These are phyloP conservation scores for Penicillium pulvis DNA, from an alignment of 495 filamentous ascomycete species.

Conservation along the genomic window DNA sequence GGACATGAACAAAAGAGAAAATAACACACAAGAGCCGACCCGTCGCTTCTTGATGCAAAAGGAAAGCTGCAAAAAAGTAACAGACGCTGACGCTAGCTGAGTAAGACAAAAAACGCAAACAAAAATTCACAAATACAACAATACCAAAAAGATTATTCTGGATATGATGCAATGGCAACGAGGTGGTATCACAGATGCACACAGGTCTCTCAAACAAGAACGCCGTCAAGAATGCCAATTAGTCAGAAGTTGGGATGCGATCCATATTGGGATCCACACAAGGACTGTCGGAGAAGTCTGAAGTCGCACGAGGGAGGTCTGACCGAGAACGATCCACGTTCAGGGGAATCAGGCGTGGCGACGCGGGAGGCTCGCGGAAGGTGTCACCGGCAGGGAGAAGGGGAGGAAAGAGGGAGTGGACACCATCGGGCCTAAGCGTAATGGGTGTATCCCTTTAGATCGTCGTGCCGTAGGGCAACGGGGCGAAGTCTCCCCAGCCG, in stretches of 20 bases:
- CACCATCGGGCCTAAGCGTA: conserved; percentile 15
- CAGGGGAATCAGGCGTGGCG: conserved; percentile 12
- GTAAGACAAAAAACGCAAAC: conserved; percentile 29
- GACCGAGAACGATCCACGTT: conserved; percentile 9
- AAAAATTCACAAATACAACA: conserved; percentile 16
- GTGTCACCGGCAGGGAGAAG: conserved; percentile 12
- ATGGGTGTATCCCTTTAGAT: conserved; percentile 40
- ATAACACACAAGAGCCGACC: conserved; percentile 53
- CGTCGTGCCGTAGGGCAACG: conserved; percentile 57
- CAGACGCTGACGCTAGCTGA: conserved; percentile 45
- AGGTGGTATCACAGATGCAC: conserved; percentile 53
- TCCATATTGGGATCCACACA: conserved; percentile 16
- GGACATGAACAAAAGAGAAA: conserved; percentile 37
- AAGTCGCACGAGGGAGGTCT: conserved; percentile 4
- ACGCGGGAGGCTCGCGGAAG: conserved; percentile 12
- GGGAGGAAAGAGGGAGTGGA: conserved; percentile 9
- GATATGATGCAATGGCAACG: conserved; percentile 40
- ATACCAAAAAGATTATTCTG: conserved; percentile 37
- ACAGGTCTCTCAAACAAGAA: conserved; percentile 41
- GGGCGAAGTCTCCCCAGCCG: conserved; percentile 70
- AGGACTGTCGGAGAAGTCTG: conserved; percentile 4
- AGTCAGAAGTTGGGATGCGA: conserved; percentile 30
- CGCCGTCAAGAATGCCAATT: conserved; percentile 55
- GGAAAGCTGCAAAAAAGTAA: conserved; percentile 35
- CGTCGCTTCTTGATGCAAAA: conserved; percentile 54